phyloP scores from a whole-genome alignment of 495 filamentous ascomycete species.

The Tuber indicum region DNA sequence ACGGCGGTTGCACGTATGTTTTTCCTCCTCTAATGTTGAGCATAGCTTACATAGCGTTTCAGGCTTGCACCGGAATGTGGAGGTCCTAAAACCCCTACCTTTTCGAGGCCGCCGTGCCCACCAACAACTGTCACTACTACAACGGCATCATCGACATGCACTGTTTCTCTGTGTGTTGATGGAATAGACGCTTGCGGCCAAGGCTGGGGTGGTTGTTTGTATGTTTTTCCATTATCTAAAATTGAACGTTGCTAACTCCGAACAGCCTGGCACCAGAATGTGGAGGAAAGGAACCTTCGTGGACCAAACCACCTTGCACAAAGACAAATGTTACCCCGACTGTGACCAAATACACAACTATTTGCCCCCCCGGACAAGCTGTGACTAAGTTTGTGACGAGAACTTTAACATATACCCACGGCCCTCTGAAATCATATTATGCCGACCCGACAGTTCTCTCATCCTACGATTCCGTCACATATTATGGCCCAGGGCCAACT shows the following conservation, averaged over 20 bases:
- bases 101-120: not conserved
- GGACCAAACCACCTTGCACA: not conserved
- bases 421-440: not conserved
- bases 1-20: conserved; percentile 27
- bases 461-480: not conserved
- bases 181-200: conserved; percentile 12
- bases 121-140: not conserved
- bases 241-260: not conserved
- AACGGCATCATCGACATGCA: conserved; percentile 1
- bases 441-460: not conserved
- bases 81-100: not conserved
- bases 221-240: not conserved
- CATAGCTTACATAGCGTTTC: not conserved
- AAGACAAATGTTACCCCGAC: conserved; percentile 12
- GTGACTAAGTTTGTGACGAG: conserved; percentile 10
- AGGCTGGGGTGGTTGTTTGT: conserved; percentile 10
- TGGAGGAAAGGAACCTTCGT: not conserved
- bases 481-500: not conserved
- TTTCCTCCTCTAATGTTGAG: not conserved
- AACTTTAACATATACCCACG: not conserved
- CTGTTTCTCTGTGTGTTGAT: conserved; percentile 8
- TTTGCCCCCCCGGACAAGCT: conserved; percentile 1
- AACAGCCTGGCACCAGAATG: conserved; percentile 1
- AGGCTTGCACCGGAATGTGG: not conserved
- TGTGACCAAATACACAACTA: conserved; percentile 11